Percentiles rank a stretch among this genome's conserved stretches.
These are phyloP conservation scores for Silybum marianum DNA, from an alignment of 129 eudicot species.

Conservation along the genomic window DNA sequence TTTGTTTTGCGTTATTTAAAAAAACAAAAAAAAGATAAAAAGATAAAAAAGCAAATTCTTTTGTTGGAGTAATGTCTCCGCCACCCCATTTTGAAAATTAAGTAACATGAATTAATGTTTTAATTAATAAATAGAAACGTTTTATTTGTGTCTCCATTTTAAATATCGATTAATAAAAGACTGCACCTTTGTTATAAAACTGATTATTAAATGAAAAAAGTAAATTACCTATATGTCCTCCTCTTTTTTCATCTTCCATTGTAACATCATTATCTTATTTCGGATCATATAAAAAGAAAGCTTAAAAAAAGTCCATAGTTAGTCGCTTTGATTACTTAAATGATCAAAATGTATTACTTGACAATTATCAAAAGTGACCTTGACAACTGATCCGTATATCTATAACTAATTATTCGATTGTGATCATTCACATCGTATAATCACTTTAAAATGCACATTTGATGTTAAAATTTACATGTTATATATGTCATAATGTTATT, in stretches of 20 bases:
- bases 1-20: constrained; percentile 4
- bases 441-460: neutral
- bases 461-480: neutral
- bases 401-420: neutral
- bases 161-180: neutral
- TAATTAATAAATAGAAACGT: constrained; percentile 2
- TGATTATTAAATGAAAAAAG: neutral
- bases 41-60: constrained; percentile 1
- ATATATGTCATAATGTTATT: neutral
- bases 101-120: constrained; percentile 17
- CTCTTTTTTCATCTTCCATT: neutral
- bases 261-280: neutral
- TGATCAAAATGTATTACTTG: neutral
- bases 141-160: constrained; percentile 12
- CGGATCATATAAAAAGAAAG: neutral
- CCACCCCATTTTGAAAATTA: constrained; percentile 19
- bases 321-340: neutral
- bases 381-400: neutral
- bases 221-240: neutral
- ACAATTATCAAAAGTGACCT: neutral
- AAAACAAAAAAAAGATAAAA: neutral
- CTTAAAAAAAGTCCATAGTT: neutral
- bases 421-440: neutral
- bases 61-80: constrained; percentile 34
- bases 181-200: neutral